Percentiles rank a stretch among this genome's conserved stretches.
These are phyloP conservation scores for Jatropha multifida DNA, from an alignment of 441 rosid species.

Conservation along the genomic window DNA sequence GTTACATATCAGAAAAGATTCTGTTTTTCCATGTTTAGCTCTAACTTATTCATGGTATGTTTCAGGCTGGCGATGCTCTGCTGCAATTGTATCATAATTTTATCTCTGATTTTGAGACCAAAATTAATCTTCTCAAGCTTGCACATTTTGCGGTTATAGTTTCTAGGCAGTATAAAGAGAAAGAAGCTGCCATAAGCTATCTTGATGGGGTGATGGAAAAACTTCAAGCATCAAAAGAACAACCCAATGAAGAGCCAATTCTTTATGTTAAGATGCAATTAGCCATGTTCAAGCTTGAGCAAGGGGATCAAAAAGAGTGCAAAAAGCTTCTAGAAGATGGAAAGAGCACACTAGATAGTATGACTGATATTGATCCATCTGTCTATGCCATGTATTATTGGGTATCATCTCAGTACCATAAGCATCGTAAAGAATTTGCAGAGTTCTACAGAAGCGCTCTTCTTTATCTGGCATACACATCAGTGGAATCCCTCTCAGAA, in stretches of 20 bases:
- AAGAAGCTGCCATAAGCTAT: constrained; percentile 75
- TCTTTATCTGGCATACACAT: constrained; percentile 91
- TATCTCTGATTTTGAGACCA: constrained; percentile 91
- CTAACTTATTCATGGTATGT: background rate
- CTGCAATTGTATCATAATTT: constrained; percentile 91
- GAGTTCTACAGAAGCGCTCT: constrained; percentile 91
- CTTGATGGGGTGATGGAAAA: constrained; percentile 87
- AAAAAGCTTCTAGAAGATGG: constrained; percentile 89
- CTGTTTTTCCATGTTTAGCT: no score
- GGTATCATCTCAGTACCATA: constrained; percentile 89
- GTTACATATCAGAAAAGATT: no score
- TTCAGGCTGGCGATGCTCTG: constrained; percentile 89
- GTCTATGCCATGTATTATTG: constrained; percentile 89
- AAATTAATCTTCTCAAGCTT: constrained; percentile 92
- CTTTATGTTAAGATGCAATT: constrained; percentile 86
- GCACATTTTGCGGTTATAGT: constrained; percentile 90
- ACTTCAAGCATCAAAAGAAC: constrained; percentile 73
- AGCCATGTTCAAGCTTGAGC: constrained; percentile 80
- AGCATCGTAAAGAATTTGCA: constrained; percentile 79
- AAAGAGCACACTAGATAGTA: constrained; percentile 77
- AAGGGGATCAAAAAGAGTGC: constrained; percentile 83
- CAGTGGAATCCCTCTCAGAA: constrained; percentile 90
- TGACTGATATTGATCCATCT: constrained; percentile 99
- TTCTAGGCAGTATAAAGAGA: constrained; percentile 82
- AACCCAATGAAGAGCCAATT: constrained; percentile 76